A percentile compares a stretch with the other conserved stretches of the same genome.
These are phyloP conservation scores for Fraxinus pennsylvanica DNA, from an alignment of 257 asterid species.

Conservation along the genomic window DNA sequence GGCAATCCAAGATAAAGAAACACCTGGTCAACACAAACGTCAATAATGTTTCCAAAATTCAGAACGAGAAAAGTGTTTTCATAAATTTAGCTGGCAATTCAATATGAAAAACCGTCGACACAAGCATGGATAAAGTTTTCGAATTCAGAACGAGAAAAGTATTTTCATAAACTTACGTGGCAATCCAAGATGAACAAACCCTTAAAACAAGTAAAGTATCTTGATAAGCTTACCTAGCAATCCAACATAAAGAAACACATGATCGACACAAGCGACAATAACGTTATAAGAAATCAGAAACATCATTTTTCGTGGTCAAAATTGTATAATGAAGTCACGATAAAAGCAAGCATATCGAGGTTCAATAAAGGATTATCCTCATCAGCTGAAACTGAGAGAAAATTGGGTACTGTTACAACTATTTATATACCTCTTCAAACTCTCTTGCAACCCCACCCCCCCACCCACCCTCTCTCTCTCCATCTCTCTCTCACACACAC, in stretches of 20 bases:
- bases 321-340: not conserved
- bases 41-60: not conserved
- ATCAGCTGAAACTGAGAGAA: not conserved
- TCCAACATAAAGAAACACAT: too few relatives aligned
- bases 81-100: too few relatives aligned
- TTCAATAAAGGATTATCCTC: not conserved
- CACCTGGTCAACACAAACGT: not conserved
- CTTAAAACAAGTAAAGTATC: not conserved
- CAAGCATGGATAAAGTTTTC: not conserved
- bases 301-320: not conserved
- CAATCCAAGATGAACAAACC: not conserved
- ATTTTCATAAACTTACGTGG: too few relatives aligned
- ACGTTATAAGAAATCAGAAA: not conserved
- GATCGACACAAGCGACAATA: not conserved
- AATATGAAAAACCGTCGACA: not conserved
- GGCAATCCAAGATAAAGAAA: too few relatives aligned
- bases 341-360: not conserved
- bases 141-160: too few relatives aligned
- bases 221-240: too few relatives aligned
- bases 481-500: not conserved
- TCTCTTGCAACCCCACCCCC: not conserved
- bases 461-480: not conserved
- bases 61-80: too few relatives aligned
- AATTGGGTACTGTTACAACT: constrained; percentile 28
- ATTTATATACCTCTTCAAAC: constrained; percentile 2